A percentile compares a stretch with the other conserved stretches of the same genome.
Evolutionary conservation across 352 stramenopile genomes (phyloP).

Genomic region (Phytophthora nicotianae): DNA sequence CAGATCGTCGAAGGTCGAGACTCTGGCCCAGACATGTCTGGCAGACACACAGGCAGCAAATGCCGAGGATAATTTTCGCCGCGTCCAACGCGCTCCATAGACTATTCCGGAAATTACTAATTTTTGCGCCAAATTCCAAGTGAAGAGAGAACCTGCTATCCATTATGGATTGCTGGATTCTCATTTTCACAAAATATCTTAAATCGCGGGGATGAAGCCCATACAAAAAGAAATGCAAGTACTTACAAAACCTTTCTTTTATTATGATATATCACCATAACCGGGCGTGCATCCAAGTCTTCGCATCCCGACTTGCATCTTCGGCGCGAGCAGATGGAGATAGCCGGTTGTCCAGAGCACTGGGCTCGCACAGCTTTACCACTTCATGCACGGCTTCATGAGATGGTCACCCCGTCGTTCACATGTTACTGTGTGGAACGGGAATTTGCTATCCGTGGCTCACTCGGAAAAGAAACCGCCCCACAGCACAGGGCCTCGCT

Average conservation of each 20-base stretch:
- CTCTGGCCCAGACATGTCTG: conserved; percentile 3
- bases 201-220: conserved; percentile 1
- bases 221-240: background rate
- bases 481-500: conserved; percentile 25
- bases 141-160: conserved; percentile 13
- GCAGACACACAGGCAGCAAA: conserved; percentile 26
- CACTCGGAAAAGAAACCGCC: conserved; percentile 33
- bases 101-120: conserved; percentile 10
- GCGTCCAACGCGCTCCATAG: conserved; percentile 23
- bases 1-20: no score
- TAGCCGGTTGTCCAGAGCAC: conserved; percentile 16
- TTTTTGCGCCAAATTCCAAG: background rate
- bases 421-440: conserved; percentile 9
- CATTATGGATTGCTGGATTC: background rate
- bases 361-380: conserved; percentile 26
- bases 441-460: conserved; percentile 15
- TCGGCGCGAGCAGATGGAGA: conserved; percentile 31
- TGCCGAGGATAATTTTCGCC: conserved; percentile 24
- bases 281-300: conserved; percentile 2
- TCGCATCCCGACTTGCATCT: conserved; percentile 32
- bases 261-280: conserved; percentile 15
- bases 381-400: conserved; percentile 13
- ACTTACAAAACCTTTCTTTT: conserved; percentile 9
- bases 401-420: conserved; percentile 30
- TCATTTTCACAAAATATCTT: background rate